Conservation (phyloP, 345 rosid species). For the Brassica napus region DNA sequence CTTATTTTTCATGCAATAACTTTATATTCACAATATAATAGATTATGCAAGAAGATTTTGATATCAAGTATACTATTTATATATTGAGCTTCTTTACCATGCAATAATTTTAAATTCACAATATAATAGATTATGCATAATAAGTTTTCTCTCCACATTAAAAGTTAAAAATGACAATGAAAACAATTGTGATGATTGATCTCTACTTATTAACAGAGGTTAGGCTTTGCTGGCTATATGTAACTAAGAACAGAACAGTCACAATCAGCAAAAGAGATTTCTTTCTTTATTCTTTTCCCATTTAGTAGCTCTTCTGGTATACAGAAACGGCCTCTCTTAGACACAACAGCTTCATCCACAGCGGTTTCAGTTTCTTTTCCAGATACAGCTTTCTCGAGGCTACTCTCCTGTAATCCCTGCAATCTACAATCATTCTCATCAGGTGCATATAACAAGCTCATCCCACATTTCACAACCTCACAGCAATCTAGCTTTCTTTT, state of each 20-base stretch:
- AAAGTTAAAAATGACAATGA: neutral
- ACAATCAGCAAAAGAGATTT: neutral
- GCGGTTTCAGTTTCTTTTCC: conserved; percentile 3
- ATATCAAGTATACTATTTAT: too few relatives aligned
- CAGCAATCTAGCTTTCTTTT: conserved; percentile 27
- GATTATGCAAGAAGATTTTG: neutral
- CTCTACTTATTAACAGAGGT: neutral
- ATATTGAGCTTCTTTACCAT: neutral
- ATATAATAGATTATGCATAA: too few relatives aligned
- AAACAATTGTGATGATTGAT: neutral
- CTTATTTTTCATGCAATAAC: too few relatives aligned
- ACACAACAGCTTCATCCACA: neutral
- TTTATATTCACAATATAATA: neutral
- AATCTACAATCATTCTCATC: conserved; percentile 36
- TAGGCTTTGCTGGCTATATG: conserved; percentile 18
- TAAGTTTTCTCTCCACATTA: neutral
- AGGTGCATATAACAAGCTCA: conserved; percentile 32
- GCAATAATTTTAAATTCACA: neutral
- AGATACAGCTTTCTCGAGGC: neutral
- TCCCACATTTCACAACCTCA: conserved; percentile 38
- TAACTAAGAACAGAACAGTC: conserved; percentile 23
- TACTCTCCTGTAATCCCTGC: conserved; percentile 14
- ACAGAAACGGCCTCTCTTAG: conserved; percentile 22
- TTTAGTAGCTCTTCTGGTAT: conserved; percentile 18
- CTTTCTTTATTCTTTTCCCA: conserved; percentile 27